Evolutionary conservation across 768 basidiomycete genomes (phyloP).

Genomic region (Leccinum pellstonianum): DNA sequence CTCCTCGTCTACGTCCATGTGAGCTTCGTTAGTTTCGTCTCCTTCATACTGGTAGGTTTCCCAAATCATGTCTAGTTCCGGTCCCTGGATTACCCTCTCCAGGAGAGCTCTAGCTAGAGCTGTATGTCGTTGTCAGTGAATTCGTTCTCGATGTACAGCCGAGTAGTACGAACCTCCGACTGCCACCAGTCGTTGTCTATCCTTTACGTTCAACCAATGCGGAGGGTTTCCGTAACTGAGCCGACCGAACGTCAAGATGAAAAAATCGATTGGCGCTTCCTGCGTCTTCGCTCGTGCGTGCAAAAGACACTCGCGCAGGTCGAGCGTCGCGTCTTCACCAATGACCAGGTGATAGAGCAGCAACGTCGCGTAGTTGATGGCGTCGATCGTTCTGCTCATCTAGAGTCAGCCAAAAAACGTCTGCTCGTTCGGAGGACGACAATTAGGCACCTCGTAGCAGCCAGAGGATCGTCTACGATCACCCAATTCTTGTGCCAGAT

Average conservation of each 20-base stretch:
- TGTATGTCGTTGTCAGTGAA: constrained; percentile 25
- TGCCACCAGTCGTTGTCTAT: constrained; percentile 41
- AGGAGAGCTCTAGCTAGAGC: constrained; percentile 60
- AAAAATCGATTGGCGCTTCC: constrained; percentile 64
- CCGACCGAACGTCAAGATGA: constrained; percentile 74
- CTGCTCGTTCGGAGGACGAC: background rate
- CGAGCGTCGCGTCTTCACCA: constrained; percentile 42
- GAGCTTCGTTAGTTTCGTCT: constrained; percentile 37
- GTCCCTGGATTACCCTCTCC: constrained; percentile 69
- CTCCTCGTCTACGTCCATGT: constrained; percentile 58
- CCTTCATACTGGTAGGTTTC: constrained; percentile 52
- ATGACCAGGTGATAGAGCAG: constrained; percentile 67
- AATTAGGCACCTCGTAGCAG: constrained; percentile 23
- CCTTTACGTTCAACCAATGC: constrained; percentile 49
- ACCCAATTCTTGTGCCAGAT: constrained; percentile 67
- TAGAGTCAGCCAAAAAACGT: constrained; percentile 1
- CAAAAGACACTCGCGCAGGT: constrained; percentile 59
- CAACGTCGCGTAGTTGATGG: constrained; percentile 51
- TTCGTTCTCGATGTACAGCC: background rate
- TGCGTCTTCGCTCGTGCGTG: constrained; percentile 53
- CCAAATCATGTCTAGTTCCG: constrained; percentile 67
- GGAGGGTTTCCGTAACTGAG: constrained; percentile 69
- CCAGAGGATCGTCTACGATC: constrained; percentile 37
- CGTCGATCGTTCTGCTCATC: constrained; percentile 45
- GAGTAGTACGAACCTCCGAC: constrained; percentile 46